Evolutionary conservation across 805 yeast species (phyloP), one percentile per base, ranked within the genome.

Genomic region (Soucietia sequanensis): DNA sequence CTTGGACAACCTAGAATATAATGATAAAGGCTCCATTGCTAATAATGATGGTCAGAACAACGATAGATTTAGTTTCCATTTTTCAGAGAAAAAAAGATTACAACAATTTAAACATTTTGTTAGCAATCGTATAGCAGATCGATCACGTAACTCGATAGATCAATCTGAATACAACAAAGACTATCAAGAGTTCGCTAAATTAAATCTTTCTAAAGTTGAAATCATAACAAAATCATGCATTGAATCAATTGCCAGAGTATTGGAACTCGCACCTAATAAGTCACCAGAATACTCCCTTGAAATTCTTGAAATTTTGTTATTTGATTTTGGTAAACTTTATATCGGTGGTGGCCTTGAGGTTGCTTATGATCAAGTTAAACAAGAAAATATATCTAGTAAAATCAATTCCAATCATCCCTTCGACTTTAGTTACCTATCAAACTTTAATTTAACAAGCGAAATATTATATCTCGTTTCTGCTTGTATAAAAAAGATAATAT

Each of bases 271-370:
- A 0, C 86, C 91, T 1, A 63, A 65, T 18, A 78, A 74, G 38
- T 67, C 84, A 2, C 72, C 81, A 5, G 80, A 74, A 29, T 76
- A 80, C 48, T 74, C 87, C 0, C 60, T 78, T 28, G 89, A 80
- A 41, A 58, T 90, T 10, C 65, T 85, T 38, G 86, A 85, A 41
- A 68, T 84, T 23, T 54, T 87, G 33, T 58, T 87, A 15, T 69
- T 76, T 30, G 88, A 83, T 35, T 69, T 86, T 24, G 93, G 95
- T 1, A 78, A 78, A 23, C 71, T 81, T 3, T 88, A 85, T 50
- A 73, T 89, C 28, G 89, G 85, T 25, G 68, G 79, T 11, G 89
- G 87, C 0, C 57, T 90, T 26, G 96, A 87, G 46, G 77, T 80
- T 3, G 70, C 88, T 1, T 84, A 78, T 47, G 72, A 65, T 33